phyloP scores from a whole-genome alignment of 257 asterid species.

The Plectranthus barbatus region DNA sequence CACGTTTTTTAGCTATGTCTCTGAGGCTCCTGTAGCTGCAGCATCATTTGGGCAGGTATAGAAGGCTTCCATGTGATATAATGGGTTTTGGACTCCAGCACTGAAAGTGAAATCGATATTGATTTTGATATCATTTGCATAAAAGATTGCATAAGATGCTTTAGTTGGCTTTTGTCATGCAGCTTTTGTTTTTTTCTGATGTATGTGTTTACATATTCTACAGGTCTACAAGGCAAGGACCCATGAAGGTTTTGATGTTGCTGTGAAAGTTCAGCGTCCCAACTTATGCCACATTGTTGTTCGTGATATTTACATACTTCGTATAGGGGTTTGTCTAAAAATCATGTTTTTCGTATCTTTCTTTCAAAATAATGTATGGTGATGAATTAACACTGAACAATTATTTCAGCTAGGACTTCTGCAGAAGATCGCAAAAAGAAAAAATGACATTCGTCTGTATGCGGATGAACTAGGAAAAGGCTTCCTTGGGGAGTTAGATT shows the following conservation, averaged over 20 bases:
- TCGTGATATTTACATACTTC: conserved; percentile 89
- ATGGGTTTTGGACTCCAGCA: conserved; percentile 5
- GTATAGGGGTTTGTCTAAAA: conserved; percentile 71
- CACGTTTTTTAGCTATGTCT: conserved; percentile 55
- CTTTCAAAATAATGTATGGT: conserved; percentile 1
- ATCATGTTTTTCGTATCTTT: conserved; percentile 8
- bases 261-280: conserved; percentile 99
- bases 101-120: neutral
- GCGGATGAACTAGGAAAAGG: conserved; percentile 99
- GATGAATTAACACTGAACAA: conserved; percentile 21
- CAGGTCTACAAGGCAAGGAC: conserved; percentile 89
- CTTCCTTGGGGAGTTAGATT: conserved; percentile 90
- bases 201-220: neutral
- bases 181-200: conserved; percentile 11
- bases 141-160: neutral
- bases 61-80: conserved; percentile 15
- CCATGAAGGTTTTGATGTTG: conserved; percentile 73
- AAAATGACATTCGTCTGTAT: conserved; percentile 72
- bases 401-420: conserved; percentile 73
- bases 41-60: conserved; percentile 99
- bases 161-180: neutral
- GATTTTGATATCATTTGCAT: neutral
- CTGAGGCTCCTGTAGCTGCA: conserved; percentile 96
- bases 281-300: conserved; percentile 62
- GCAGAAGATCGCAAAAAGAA: conserved; percentile 77